Evolutionary conservation across 345 rosid genomes (phyloP), one percentile per base, ranked within the genome.

Genomic region (Citrus glauca): DNA sequence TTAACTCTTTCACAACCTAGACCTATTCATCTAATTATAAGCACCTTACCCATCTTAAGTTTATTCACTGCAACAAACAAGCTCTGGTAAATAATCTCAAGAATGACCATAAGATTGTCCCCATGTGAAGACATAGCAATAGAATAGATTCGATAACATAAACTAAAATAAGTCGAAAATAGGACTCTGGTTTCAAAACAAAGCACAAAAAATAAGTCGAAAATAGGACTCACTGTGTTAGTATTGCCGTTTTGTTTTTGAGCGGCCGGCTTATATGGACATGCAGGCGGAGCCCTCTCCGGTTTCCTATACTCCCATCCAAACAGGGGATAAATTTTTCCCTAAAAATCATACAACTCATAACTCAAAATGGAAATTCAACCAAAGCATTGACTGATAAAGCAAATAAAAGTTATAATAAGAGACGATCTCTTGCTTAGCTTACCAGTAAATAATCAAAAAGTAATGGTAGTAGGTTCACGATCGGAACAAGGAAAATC

Each of bases 241-340:
- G 77, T n/a, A 74, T 42, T 68, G 73, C 70, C 77, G 68, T 81
- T 89, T 60, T 64, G 84, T 17, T 65, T 86, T 2, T 88, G 83
- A 7, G 80, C 56, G 9, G 80, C 60, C 19, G 98, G 92, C 78
- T 90, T 96, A 74, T 87, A 90, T 1, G 98, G 98, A 79, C 98
- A 96, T 6, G 92, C 91, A 10, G 97, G 91, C 84, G 98, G 98
- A 77, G 81, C 87, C 83, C 95, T 88, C 74, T 78, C 95, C 59
- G 98, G 98, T 74, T 89, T 96, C 87, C 93, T 87, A 85, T 92
- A 96, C 77, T 96, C 99, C 98, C 99, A 96, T 27, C 99, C 99
- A 20, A 94, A 81, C 77, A 87, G 85, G 7, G 83, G 80, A 71
- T 92, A 94, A 37, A 96, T 68, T 82, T 89, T 96, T 7, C 82